Base-by-base conservation (phyloP, 2,329 filamentous ascomycete genomes). In the Domatiomyces globalis region DNA sequence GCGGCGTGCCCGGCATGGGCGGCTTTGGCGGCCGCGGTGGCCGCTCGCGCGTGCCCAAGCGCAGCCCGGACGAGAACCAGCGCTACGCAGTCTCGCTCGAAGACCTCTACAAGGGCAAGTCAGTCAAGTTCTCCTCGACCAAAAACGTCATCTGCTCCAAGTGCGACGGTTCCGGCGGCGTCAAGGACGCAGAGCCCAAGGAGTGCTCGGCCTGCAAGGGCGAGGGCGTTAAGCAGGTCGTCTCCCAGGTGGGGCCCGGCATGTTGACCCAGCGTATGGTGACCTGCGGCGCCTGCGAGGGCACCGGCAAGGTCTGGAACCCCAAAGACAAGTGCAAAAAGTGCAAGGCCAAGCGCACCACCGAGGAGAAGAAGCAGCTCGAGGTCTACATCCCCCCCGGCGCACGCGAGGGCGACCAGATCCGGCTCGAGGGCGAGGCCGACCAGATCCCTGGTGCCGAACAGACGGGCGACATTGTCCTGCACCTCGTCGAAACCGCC, bases 271-370 rank as follows among this genome's bases (percentile, higher is more conserved):
- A 87, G 63, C 83, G 87, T 62, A 80, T 83, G 5, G 80, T 89
- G 39, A 69, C 82, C 36, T 98, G 92, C 68, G 82, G 84, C 62
- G 82, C 84, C 62, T 98, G 92, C 70, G 77, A 82, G 54, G 90
- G 89, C 33, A 78, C 81, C n/a, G 92, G 92, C 5, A 81, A 83
- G 63, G 81, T 89, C 63, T 94, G 82, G 72, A 90, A 90, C 68
- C 87, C 95, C 64, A 96, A 96, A 74, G 92, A 98, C 64, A 87
- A 87, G 65, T 98, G 92, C 76, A 95, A 94, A 76, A 95, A 92
- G 74, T 98, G 92, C 80, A 96, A 96, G 72, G 92, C 92, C 63
- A 86, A 85, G 68, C 80, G 87, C 56, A 88, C 87, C 12, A 80
- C 81, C 45, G 84, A 88, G 62, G 85, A 92, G 69, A 92, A 86